Percentiles rank a stretch among this genome's conserved stretches.
Evolutionary conservation across 306 rosid genomes (phyloP).

Genomic region (Mimosa bimucronata): DNA sequence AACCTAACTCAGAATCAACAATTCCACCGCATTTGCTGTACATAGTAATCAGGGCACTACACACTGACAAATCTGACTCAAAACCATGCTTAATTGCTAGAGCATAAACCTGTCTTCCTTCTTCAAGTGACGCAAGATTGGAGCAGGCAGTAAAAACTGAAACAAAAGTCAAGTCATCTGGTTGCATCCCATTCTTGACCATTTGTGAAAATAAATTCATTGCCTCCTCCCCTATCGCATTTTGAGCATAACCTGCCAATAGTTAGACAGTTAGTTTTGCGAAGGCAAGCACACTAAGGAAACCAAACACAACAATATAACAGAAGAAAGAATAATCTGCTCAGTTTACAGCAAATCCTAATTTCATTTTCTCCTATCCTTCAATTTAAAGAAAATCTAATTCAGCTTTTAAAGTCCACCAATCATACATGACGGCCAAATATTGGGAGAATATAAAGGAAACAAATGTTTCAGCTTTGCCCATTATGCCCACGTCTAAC

Average conservation of each 20-base stretch:
- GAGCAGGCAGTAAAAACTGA: constrained; percentile 26
- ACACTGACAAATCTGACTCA: not conserved
- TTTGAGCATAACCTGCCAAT: constrained; percentile 23
- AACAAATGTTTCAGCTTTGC: not conserved
- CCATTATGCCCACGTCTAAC: not conserved
- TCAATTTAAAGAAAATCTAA: not conserved
- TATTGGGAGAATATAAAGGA: not conserved
- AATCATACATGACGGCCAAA: not conserved
- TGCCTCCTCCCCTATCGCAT: constrained; percentile 14
- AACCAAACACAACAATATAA: not conserved
- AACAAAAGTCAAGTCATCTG: constrained; percentile 18
- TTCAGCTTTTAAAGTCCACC: not conserved
- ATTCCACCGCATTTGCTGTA: constrained; percentile 7
- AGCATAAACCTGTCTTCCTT: constrained; percentile 14
- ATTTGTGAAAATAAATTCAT: constrained; percentile 22
- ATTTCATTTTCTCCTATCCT: not conserved
- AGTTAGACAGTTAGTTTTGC: not conserved
- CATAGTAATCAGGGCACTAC: constrained; percentile 14
- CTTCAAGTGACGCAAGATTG: constrained; percentile 17
- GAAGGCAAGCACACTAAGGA: not conserved
- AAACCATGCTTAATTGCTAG: constrained; percentile 10
- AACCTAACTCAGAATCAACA: constrained; percentile 1
- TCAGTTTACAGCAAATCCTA: not conserved
- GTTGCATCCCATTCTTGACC: constrained; percentile 23
- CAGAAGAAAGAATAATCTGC: not conserved